Conservation (phyloP, 2,329 filamentous ascomycete species). For the Epichloe elymi region DNA sequence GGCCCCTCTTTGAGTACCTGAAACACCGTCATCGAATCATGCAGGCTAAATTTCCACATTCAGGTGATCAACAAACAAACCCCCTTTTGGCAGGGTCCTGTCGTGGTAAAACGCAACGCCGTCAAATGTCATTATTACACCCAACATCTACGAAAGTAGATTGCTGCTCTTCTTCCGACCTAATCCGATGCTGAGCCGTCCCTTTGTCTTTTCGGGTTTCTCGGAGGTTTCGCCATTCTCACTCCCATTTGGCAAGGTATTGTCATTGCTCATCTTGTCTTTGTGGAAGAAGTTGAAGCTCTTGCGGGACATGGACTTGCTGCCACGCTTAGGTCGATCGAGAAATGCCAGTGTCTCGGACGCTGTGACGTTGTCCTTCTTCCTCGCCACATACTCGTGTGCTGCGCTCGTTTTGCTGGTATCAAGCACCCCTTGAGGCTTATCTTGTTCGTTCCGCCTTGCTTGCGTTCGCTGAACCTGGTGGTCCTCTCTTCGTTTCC, state of each 20-base stretch:
- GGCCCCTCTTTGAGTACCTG: background rate
- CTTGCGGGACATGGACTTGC: slow-evolving; percentile 68
- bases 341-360: slow-evolving; percentile 37
- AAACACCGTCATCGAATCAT: background rate
- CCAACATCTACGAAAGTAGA: slow-evolving; percentile 15
- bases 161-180: slow-evolving; percentile 59
- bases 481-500: slow-evolving; percentile 36
- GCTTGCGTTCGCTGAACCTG: slow-evolving; percentile 39
- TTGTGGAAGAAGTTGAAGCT: slow-evolving; percentile 56
- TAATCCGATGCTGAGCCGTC: slow-evolving; percentile 53
- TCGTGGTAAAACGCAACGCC: background rate
- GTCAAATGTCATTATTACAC: slow-evolving; percentile 7
- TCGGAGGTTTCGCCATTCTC: slow-evolving; percentile 20
- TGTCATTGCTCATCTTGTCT: slow-evolving; percentile 24
- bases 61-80: background rate
- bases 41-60: background rate
- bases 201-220: slow-evolving; percentile 42
- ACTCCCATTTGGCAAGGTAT: slow-evolving; percentile 13
- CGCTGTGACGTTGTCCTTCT: slow-evolving; percentile 21
- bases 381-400: slow-evolving; percentile 33
- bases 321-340: slow-evolving; percentile 54
- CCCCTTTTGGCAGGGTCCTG: background rate
- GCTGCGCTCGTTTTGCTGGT: slow-evolving; percentile 51
- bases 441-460: slow-evolving; percentile 44
- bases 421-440: slow-evolving; percentile 50